Evolutionary conservation across 805 yeast genomes (phyloP).

Genomic region (Yarrowia sp.): DNA sequence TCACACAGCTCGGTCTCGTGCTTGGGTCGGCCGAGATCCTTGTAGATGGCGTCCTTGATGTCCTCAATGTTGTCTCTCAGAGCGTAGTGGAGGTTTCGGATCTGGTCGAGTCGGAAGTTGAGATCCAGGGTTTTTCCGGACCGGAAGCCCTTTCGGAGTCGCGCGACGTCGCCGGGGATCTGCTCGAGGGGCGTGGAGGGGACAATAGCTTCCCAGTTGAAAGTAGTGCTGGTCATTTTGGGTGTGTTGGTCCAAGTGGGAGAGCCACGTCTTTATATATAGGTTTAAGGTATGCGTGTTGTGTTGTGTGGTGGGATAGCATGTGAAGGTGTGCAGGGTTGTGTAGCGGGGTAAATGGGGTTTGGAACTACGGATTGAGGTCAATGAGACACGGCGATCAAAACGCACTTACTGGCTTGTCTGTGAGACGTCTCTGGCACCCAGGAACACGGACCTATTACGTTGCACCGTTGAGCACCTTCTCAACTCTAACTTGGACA

Average conservation of each 20-base stretch:
- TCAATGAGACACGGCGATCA: no score
- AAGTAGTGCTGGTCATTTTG: background rate
- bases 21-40: conserved; percentile 66
- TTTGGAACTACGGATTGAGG: no score
- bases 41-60: conserved; percentile 55
- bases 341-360: no score
- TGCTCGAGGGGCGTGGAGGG: conserved; percentile 46
- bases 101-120: conserved; percentile 56
- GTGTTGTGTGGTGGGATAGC: no score
- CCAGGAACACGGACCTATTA: no score
- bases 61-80: conserved; percentile 56
- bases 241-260: background rate
- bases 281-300: background rate
- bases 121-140: conserved; percentile 51
- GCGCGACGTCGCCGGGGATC: conserved; percentile 49
- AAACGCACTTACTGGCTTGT: no score
- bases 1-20: conserved; percentile 66
- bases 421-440: no score
- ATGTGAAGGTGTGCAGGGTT: no score
- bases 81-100: conserved; percentile 65
- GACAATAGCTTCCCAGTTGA: conserved; percentile 30
- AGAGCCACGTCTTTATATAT: background rate
- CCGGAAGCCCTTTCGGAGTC: conserved; percentile 45
- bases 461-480: no score
- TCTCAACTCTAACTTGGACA: no score